These are phyloP conservation scores for Aspergillus wentii DNA, from an alignment of 495 filamentous ascomycete species.

Conservation along the genomic window DNA sequence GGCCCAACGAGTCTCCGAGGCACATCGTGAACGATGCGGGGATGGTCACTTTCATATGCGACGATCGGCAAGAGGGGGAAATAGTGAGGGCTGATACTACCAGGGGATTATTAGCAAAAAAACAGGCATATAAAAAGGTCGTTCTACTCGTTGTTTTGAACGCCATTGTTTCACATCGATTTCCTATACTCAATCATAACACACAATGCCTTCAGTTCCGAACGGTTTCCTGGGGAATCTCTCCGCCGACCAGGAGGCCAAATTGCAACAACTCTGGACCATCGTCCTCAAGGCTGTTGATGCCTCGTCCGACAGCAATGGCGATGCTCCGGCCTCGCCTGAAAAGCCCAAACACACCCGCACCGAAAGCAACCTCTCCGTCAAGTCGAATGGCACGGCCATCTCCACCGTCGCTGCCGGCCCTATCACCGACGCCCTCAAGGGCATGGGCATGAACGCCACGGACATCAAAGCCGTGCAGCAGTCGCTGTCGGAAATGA, in stretches of 20 bases:
- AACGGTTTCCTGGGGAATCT: slow-evolving; percentile 80
- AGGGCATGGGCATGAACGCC: slow-evolving; percentile 16
- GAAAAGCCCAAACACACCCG: slow-evolving; percentile 17
- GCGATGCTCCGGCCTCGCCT: too few relatives aligned
- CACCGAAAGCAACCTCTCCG: slow-evolving; percentile 19
- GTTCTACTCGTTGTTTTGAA: too few relatives aligned
- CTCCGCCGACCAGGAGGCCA: slow-evolving; percentile 75
- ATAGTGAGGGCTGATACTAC: too few relatives aligned
- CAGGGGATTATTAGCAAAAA: too few relatives aligned
- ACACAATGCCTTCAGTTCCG: too few relatives aligned
- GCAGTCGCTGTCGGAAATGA: slow-evolving; percentile 31
- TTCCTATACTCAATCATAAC: too few relatives aligned
- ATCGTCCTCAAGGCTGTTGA: slow-evolving; percentile 71
- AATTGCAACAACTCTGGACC: slow-evolving; percentile 77
- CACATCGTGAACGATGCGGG: too few relatives aligned
- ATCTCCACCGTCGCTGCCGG: slow-evolving; percentile 10
- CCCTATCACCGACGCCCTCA: slow-evolving; percentile 16
- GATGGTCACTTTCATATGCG: too few relatives aligned
- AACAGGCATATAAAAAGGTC: too few relatives aligned
- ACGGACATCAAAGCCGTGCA: slow-evolving; percentile 27
- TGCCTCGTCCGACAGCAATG: slow-evolving; percentile 13
- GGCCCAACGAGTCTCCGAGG: too few relatives aligned
- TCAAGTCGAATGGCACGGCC: slow-evolving; percentile 22
- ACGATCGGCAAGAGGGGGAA: too few relatives aligned
- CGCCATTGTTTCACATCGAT: too few relatives aligned